A percentile compares a stretch with the other conserved stretches of the same genome.
Conservation (phyloP, 2,329 filamentous ascomycete genomes). For the Bretziella fagacearum region DNA sequence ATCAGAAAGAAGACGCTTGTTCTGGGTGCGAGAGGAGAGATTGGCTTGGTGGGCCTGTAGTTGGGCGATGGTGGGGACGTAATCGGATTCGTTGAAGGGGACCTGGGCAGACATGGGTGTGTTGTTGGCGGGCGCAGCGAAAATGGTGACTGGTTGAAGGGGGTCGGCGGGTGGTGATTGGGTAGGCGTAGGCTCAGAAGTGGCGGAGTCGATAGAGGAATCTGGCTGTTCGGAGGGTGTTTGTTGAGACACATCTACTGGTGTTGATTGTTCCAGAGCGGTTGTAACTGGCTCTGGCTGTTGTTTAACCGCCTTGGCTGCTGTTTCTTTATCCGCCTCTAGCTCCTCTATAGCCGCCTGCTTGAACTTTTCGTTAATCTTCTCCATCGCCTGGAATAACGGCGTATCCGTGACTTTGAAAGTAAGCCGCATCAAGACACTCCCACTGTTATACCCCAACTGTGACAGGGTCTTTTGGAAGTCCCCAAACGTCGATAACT, state of each 20-base stretch:
- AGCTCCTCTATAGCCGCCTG: conserved; percentile 24
- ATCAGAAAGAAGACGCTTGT: conserved; percentile 67
- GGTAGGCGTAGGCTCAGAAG: conserved; percentile 4
- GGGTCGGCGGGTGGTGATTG: conserved; percentile 19
- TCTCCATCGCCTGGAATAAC: conserved; percentile 66
- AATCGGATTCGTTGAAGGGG: conserved; percentile 55
- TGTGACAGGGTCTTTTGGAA: conserved; percentile 80
- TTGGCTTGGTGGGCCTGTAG: conserved; percentile 57
- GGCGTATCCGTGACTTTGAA: conserved; percentile 64
- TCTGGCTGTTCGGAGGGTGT: neutral
- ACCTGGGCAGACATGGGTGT: conserved; percentile 58
- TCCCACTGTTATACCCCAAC: conserved; percentile 73
- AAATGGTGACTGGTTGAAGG: conserved; percentile 48
- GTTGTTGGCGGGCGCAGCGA: conserved; percentile 54
- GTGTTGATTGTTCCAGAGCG: neutral
- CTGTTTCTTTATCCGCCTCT: conserved; percentile 10
- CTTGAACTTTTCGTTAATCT: conserved; percentile 63
- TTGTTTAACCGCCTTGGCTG: neutral
- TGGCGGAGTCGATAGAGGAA: neutral
- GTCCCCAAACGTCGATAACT: conserved; percentile 59
- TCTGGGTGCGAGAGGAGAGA: conserved; percentile 44
- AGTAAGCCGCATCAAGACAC: conserved; percentile 56
- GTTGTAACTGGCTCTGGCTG: neutral
- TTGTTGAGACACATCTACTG: too few relatives aligned
- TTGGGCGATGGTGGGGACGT: conserved; percentile 56